Base-by-base conservation (phyloP, 176 grass and related monocot species). In the Dendrocalamus sinicus region DNA sequence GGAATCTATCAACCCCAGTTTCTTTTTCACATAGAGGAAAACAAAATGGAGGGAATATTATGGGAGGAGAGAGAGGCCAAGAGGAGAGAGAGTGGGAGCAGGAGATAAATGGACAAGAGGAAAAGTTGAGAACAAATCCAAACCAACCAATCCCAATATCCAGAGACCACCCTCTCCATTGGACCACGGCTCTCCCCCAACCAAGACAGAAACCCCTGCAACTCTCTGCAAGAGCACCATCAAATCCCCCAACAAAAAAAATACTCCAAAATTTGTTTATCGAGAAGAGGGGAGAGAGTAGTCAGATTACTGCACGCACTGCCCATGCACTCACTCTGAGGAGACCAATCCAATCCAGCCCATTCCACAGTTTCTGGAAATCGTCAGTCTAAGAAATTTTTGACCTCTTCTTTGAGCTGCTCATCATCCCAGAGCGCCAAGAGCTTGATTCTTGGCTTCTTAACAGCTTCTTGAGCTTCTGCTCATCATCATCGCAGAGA, bases 101-200 rank as follows among this genome's bases (percentile, higher is more conserved):
- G 24, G 35, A 69, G 85, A 88, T 91, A 91, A 91, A 91, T 80
- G 81, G 85, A 3, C 89, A 39, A 68, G 81, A 81, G 35, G 77
- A 71, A 85, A 88, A 85, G 89, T 44, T 63, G 76, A 80, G 85
- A 81, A 77, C 84, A 84, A 81, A 81, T 85, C 81, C 85, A 76
- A 87, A 84, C 63, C 85, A 88, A 88, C 76, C 89, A 88, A 85
- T 88, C 70, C 63, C 63, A 55, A 84, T 70, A 88, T 76, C 76
- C 81, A 74, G 35, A 91, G 53, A 50, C 70, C 81, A 79, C 62
- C 65, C 80, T 70, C 84, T 84, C 70, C 70, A 48, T 37, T 88
- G 89, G 81, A 91, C 89, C 85, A 85, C 81, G 65, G 4, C 70
- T 74, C 75, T 44, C 50, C 39, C 69, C 61, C 74, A 37, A 51